Evolutionary conservation across 78 protist genomes (phyloP).

Genomic region (Chrysochromulina parva): DNA sequence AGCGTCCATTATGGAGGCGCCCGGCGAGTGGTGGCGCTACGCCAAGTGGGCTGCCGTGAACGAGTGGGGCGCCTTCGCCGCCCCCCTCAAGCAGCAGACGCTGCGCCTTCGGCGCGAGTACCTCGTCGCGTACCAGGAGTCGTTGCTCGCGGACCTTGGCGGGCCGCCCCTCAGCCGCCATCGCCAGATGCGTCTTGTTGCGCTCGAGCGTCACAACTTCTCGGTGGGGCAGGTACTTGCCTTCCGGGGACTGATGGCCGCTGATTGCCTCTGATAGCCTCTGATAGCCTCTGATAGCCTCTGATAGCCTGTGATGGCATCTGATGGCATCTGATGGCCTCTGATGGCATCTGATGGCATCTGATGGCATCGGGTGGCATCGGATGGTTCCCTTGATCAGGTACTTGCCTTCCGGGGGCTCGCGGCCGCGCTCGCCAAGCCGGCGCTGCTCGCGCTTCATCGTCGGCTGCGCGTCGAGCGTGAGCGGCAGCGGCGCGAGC

Average conservation of each 20-base stretch:
- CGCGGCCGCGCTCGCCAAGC: background rate
- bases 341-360: too few species aligned
- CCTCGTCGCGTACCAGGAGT: background rate
- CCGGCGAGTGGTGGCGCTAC: background rate
- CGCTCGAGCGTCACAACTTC: too few species aligned
- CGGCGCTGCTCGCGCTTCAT: background rate
- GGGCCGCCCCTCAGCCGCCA: too few species aligned
- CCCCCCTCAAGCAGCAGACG: background rate
- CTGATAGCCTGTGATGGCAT: too few species aligned
- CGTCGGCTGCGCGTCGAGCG: background rate
- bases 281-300: too few species aligned
- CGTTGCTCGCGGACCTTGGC: background rate
- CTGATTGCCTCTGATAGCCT: too few species aligned
- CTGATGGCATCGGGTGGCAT: too few species aligned
- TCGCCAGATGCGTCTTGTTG: too few species aligned
- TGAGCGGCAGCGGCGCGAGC: background rate
- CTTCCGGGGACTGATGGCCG: too few species aligned
- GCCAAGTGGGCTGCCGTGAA: background rate
- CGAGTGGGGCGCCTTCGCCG: background rate
- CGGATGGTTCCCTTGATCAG: background rate
- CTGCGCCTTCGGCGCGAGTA: background rate
- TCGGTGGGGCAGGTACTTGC: too few species aligned
- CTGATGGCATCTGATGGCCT: too few species aligned
- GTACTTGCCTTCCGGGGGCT: background rate
- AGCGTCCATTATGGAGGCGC: background rate